A percentile compares a stretch with the other conserved stretches of the same genome.
These are phyloP conservation scores for Arachnomyces sp. DNA, from an alignment of 2,329 filamentous ascomycete genomes.

Conservation along the genomic window DNA sequence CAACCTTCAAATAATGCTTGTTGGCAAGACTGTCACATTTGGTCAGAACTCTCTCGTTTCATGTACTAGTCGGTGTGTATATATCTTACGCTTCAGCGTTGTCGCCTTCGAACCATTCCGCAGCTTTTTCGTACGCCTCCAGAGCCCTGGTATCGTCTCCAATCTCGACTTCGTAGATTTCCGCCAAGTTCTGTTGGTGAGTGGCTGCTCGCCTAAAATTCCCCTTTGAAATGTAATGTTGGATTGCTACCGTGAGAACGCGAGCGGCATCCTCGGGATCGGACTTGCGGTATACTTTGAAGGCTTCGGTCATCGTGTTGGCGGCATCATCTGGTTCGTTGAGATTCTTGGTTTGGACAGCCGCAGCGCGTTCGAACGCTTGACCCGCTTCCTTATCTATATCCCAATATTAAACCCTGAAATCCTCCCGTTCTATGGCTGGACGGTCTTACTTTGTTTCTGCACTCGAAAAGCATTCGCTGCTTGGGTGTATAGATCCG, in stretches of 20 bases:
- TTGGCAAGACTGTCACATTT: conserved; percentile 62
- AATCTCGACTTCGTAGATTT: conserved; percentile 76
- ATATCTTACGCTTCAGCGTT: conserved; percentile 68
- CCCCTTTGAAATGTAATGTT: conserved; percentile 79
- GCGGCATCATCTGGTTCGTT: conserved; percentile 91
- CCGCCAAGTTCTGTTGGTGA: conserved; percentile 81
- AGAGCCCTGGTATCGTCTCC: conserved; percentile 71
- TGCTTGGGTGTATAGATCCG: conserved; percentile 78
- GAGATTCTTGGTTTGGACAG: conserved; percentile 69
- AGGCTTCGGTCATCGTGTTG: conserved; percentile 80
- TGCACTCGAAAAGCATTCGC: conserved; percentile 88
- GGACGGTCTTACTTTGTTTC: conserved; percentile 58
- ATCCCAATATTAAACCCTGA: conserved; percentile 1
- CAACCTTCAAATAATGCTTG: conserved; percentile 88
- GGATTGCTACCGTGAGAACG: conserved; percentile 70
- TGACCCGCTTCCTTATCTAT: conserved; percentile 76
- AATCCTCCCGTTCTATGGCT: background rate
- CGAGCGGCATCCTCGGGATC: conserved; percentile 75
- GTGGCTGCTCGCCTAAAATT: conserved; percentile 87
- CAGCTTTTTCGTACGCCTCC: conserved; percentile 76
- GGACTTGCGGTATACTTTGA: conserved; percentile 86
- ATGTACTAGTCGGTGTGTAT: background rate
- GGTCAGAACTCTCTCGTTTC: conserved; percentile 1
- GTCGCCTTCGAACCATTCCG: conserved; percentile 82
- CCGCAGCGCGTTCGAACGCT: conserved; percentile 79